Evolutionary conservation across 495 filamentous ascomycete species (phyloP).

Genomic region (Daldinia vernicosa): DNA sequence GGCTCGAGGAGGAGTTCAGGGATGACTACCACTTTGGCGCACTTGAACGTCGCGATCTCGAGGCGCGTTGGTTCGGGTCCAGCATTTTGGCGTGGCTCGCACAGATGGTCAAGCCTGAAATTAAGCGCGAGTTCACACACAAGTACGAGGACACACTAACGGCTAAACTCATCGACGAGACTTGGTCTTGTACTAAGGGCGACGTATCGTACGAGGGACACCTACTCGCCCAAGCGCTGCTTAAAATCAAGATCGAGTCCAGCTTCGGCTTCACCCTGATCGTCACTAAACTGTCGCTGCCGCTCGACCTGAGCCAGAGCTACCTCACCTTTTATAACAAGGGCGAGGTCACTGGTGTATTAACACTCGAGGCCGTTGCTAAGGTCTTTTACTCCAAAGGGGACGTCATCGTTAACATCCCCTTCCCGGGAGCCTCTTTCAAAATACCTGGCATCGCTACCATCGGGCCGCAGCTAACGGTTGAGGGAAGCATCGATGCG

Average conservation of each 20-base stretch:
- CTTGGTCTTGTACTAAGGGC: not conserved
- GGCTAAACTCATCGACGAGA: not conserved
- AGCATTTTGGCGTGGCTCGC: not conserved
- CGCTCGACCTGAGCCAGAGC: not conserved
- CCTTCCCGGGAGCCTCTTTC: not conserved
- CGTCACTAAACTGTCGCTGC: not conserved
- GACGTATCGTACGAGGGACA: not conserved
- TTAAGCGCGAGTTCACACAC: slow-evolving; percentile 21
- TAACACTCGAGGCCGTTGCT: not conserved
- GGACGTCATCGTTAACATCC: not conserved
- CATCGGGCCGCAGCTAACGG: not conserved
- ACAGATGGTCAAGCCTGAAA: slow-evolving; percentile 1
- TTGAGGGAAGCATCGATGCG: no score
- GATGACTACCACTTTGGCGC: not conserved
- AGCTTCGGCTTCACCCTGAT: not conserved
- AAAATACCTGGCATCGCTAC: not conserved
- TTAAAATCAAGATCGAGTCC: not conserved
- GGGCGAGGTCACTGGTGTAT: not conserved
- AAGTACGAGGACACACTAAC: not conserved
- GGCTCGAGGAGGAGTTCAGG: not conserved
- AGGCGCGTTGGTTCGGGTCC: not conserved
- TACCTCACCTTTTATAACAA: not conserved
- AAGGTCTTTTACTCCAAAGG: no score
- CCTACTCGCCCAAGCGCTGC: not conserved
- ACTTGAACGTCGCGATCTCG: not conserved